Evolutionary conservation across 768 basidiomycete genomes (phyloP), one percentile per base, ranked within the genome.

Genomic region (Tulasnella sp.): DNA sequence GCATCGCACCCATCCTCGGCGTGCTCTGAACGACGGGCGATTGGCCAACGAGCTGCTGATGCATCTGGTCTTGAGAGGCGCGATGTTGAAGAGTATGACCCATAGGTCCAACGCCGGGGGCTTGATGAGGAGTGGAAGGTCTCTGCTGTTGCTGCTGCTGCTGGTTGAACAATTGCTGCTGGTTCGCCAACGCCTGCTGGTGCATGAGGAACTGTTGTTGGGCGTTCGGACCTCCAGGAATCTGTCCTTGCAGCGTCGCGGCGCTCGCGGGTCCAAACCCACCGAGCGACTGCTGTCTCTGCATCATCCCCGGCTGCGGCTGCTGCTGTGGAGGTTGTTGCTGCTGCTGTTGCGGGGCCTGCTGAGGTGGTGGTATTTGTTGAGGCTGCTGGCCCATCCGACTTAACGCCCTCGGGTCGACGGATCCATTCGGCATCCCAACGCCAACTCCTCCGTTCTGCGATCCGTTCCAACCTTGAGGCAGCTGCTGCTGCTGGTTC

Each of bases 301-400:
- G 74, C 12, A 42, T 42, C 40, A 48, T 48, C 41, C 34, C 72
- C 34, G 72, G 72, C 34, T 37, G 37, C 34, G 3, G 37, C 34
- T 37, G 37, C 34, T 37, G 37, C 72, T 48, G 72, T 44, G 78
- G 79, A 18, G 41, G 75, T 20, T 64, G 83, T 78, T 37, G 83
- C 78, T 64, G 82, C 69, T 72, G 85, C 50, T 12, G 83, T 60
- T n/a, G 84, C 81, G 42, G 84, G 4, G 7, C 40, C 28, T 58
- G 76, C 46, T 54, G 75, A 24, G 75, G 44, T 69, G 40, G 69
- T n/a, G 46, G 41, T 28, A 77, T 64, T 58, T 78, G 80, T 37
- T 81, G 78, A 37, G 54, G 41, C 42, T 73, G 69, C 37, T 69
- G 58, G 72, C 44, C 44, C 40, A 77, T 78, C 44, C 58, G 73